A percentile compares a stretch with the other conserved stretches of the same genome.
Evolutionary conservation across 2,329 filamentous ascomycete species (phyloP).

Genomic region (Penicillium sp.): DNA sequence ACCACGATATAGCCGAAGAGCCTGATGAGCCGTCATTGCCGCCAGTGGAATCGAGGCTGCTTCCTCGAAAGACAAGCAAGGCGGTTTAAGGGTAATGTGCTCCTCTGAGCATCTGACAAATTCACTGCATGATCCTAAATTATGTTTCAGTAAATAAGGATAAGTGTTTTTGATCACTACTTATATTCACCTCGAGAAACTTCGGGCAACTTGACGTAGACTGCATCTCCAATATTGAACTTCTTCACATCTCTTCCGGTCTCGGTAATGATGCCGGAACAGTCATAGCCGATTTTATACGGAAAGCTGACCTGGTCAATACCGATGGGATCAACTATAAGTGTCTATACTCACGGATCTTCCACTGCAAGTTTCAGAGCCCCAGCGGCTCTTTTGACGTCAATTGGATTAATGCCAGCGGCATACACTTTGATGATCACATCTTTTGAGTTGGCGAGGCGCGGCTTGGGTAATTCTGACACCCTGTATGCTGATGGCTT

Average conservation of each 20-base stretch:
- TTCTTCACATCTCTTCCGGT: constrained; percentile 35
- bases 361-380: constrained; percentile 31
- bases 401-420: constrained; percentile 48
- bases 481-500: constrained; percentile 23
- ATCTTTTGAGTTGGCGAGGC: constrained; percentile 16
- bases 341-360: constrained; percentile 25
- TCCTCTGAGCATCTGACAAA: constrained; percentile 34
- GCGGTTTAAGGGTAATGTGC: constrained; percentile 42
- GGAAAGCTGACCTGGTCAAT: constrained; percentile 35
- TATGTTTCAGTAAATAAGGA: neutral
- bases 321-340: neutral
- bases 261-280: constrained; percentile 40
- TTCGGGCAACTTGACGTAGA: constrained; percentile 37
- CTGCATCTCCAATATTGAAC: constrained; percentile 42
- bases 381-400: constrained; percentile 45
- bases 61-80: constrained; percentile 40
- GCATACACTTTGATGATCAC: constrained; percentile 39
- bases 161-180: neutral
- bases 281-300: constrained; percentile 46
- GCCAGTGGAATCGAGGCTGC: constrained; percentile 45
- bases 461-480: constrained; percentile 22
- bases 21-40: constrained; percentile 47
- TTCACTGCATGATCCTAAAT: constrained; percentile 35
- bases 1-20: constrained; percentile 42
- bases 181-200: constrained; percentile 16